These are phyloP conservation scores for Diaporthe eres DNA, from an alignment of 2,329 filamentous ascomycete species.

Conservation along the genomic window DNA sequence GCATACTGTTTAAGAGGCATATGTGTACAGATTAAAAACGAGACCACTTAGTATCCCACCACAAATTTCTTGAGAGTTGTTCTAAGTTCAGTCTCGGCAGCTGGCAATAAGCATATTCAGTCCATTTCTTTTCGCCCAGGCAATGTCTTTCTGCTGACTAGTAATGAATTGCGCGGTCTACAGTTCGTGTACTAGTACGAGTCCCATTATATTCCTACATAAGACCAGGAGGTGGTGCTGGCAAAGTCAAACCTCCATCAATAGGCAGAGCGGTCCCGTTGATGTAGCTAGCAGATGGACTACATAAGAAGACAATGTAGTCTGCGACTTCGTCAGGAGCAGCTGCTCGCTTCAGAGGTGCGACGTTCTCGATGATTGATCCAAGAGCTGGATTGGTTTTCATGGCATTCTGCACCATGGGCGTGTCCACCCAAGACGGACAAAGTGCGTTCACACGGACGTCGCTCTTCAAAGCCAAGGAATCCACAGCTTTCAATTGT, in stretches of 20 bases:
- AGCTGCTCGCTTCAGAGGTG: conserved; percentile 36
- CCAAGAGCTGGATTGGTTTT: conserved; percentile 40
- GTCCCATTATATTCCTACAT: too few relatives aligned
- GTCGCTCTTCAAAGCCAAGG: too few relatives aligned
- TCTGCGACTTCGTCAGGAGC: conserved; percentile 42
- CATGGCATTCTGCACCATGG: conserved; percentile 46
- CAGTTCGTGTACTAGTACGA: too few relatives aligned
- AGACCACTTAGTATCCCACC: too few relatives aligned
- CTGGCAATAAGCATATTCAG: background rate
- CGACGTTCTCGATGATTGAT: conserved; percentile 34
- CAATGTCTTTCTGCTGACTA: background rate
- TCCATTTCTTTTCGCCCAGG: background rate
- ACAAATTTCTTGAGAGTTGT: too few relatives aligned
- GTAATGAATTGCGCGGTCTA: background rate
- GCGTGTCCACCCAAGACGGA: conserved; percentile 50
- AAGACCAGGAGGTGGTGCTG: conserved; percentile 3
- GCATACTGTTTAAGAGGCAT: too few relatives aligned
- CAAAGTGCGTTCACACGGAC: conserved; percentile 44
- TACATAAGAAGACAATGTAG: conserved; percentile 41
- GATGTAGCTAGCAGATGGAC: conserved; percentile 40
- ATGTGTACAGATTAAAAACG: too few relatives aligned
- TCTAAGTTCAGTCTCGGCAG: too few relatives aligned
- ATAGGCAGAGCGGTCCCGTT: conserved; percentile 34
- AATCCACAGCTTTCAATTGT: too few relatives aligned
- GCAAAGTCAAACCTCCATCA: background rate